phyloP scores from a whole-genome alignment of 345 rosid genomes.

The Abelmoschus esculentus region DNA sequence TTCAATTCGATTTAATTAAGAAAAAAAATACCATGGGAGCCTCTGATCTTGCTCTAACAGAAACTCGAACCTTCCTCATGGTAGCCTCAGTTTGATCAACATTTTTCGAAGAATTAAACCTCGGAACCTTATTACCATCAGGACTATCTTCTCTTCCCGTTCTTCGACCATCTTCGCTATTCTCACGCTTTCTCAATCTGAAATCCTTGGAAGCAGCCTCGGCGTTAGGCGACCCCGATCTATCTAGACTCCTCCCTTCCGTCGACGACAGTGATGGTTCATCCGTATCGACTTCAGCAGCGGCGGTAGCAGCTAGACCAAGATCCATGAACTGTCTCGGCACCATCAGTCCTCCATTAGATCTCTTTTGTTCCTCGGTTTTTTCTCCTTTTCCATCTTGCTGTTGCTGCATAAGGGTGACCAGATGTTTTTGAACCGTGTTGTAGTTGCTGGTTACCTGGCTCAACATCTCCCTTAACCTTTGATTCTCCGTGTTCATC shows the following conservation, averaged over 20 bases:
- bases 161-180: conserved; percentile 20
- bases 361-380: conserved; percentile 13
- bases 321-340: conserved; percentile 54
- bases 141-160: conserved; percentile 25
- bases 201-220: conserved; percentile 44
- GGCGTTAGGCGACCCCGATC: conserved; percentile 32
- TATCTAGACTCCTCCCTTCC: conserved; percentile 36
- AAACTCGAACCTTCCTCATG: conserved; percentile 62
- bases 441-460: conserved; percentile 41
- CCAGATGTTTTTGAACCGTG: conserved; percentile 38
- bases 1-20: too few relatives aligned
- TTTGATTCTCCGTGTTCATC: conserved; percentile 44
- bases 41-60: conserved; percentile 59
- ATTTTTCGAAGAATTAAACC: conserved; percentile 34
- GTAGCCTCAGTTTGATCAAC: conserved; percentile 62
- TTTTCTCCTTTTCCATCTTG: not conserved
- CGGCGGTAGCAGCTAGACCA: conserved; percentile 23
- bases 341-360: conserved; percentile 16
- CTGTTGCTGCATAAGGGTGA: conserved; percentile 26
- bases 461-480: conserved; percentile 30
- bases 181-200: conserved; percentile 14
- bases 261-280: conserved; percentile 39
- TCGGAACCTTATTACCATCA: conserved; percentile 22
- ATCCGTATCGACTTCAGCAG: conserved; percentile 19
- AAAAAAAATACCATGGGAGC: conserved; percentile 18